phyloP scores from a whole-genome alignment of 495 filamentous ascomycete genomes.

The Penicillium cosmopolitanum region DNA sequence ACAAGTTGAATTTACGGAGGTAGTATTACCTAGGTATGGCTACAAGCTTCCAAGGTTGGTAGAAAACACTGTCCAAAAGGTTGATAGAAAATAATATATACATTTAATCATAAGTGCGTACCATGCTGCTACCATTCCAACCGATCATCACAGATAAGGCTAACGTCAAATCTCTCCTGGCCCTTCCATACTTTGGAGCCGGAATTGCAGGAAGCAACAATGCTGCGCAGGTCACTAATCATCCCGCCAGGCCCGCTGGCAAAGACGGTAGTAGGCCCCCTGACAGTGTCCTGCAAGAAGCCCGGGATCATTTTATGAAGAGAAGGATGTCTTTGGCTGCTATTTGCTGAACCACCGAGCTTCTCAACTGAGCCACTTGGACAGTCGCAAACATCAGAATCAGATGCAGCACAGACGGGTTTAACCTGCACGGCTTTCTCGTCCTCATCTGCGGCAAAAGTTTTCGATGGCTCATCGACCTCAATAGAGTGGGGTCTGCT shows the following conservation, averaged over 20 bases:
- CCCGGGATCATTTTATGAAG: constrained; percentile 25
- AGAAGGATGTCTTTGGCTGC: constrained; percentile 33
- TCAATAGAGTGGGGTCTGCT: constrained; percentile 11
- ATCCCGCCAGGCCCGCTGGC: constrained; percentile 65
- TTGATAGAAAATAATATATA: not conserved
- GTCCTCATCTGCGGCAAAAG: not conserved
- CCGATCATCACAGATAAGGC: constrained; percentile 58
- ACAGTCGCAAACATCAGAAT: constrained; percentile 16
- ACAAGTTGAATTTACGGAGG: no score
- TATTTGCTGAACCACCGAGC: constrained; percentile 15
- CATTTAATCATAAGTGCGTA: not conserved
- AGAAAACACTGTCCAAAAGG: not conserved
- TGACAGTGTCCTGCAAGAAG: constrained; percentile 32
- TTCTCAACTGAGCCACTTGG: constrained; percentile 14
- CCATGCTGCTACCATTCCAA: constrained; percentile 28
- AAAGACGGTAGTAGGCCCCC: constrained; percentile 57
- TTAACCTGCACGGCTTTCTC: constrained; percentile 13
- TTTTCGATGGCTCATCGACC: not conserved
- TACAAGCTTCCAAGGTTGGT: no score
- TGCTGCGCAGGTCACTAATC: constrained; percentile 56
- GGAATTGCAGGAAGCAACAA: constrained; percentile 57
- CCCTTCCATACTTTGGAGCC: constrained; percentile 55
- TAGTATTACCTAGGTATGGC: no score
- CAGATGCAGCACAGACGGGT: constrained; percentile 6
- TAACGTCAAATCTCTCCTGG: constrained; percentile 57